These are phyloP conservation scores for Hemisphaericaspora xylanilytica DNA, from an alignment of 1,139 yeast species.

Conservation along the genomic window DNA sequence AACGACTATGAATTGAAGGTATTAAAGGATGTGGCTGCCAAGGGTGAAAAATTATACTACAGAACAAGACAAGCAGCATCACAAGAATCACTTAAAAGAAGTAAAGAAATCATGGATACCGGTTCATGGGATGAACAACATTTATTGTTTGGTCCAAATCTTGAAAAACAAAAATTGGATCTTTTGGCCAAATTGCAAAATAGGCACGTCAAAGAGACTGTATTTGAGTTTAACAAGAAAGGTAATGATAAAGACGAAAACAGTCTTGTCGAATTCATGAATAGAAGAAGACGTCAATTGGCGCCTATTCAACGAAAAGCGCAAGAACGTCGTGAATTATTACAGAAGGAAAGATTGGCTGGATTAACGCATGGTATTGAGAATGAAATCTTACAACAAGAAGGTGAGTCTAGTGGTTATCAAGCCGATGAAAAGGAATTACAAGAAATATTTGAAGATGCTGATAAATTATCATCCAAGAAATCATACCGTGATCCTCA, in stretches of 20 bases:
- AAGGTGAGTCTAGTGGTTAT: conserved; percentile 55
- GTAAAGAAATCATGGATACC: conserved; percentile 72
- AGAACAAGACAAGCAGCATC: conserved; percentile 89
- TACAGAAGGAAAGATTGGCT: conserved; percentile 73
- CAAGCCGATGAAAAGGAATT: conserved; percentile 49
- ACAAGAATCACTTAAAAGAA: conserved; percentile 74
- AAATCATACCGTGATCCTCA: conserved; percentile 74
- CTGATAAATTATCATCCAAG: conserved; percentile 42
- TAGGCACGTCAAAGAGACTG: conserved; percentile 78
- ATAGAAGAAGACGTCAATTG: conserved; percentile 77
- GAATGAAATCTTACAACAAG: conserved; percentile 61
- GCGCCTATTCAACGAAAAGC: conserved; percentile 86
- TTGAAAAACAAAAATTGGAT: conserved; percentile 70
- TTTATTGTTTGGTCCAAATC: conserved; percentile 67
- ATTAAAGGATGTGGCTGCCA: conserved; percentile 67
- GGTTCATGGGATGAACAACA: conserved; percentile 89
- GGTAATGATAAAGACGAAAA: conserved; percentile 49
- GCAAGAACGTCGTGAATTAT: conserved; percentile 61
- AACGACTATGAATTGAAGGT: conserved; percentile 69
- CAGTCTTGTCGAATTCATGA: conserved; percentile 78
- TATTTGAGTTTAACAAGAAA: conserved; percentile 77
- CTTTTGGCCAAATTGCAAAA: conserved; percentile 70
- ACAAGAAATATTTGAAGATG: conserved; percentile 58
- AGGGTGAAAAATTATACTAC: conserved; percentile 85
- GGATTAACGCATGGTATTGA: conserved; percentile 74